Base-by-base conservation (phyloP, 1,284 basidiomycete species). In the Ganoderma resinaceum region DNA sequence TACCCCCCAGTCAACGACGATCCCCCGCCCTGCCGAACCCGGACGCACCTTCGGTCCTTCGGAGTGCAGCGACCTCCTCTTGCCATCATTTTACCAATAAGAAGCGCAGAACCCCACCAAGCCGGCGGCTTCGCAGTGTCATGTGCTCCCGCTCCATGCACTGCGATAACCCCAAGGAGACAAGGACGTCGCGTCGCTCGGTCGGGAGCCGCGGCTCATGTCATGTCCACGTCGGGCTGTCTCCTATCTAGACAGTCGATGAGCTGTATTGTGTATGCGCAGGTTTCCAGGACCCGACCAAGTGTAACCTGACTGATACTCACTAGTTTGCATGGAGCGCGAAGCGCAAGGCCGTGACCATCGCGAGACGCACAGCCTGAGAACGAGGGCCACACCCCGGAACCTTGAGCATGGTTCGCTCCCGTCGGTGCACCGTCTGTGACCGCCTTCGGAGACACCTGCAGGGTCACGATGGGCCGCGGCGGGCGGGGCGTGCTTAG, bases 301-400 rank as follows among this genome's bases (percentile, higher is more conserved):
- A 33, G 31, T 33, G 14, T n/a, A 20, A n/a, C 11, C 37, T 16
- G 29, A 18, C 53, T 29, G 23, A 33, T 12, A 60, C 49, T 33
- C 12, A 31, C 31, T 6, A 3, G 5, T 31, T 55, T 33, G 52
- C 16, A 33, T 61, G 52, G 49, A 42, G 40, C 52, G n/a, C 14
- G 37, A 55, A 57, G 23, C 16, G 6, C 12, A 26, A 53, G 33
- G 55, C 16, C 33, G 31, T 38, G 49, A n/a, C 18, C 33, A 37
- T 58, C 55, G 31, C 33, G 16, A 31, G 18, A 16, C n/a, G 20
- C 33, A 14, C 33, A n/a, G 31, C 20, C 18, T 58, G 55, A n/a
- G 55, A 57, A 20, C 60, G 38, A 52, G 59, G 49, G 60, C 60
- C 52, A 57, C 65, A 38, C 35, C 37, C 53, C 60, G 65, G 65